Evolutionary conservation across 768 basidiomycete species (phyloP).

Genomic region (Auricularia sp.): DNA sequence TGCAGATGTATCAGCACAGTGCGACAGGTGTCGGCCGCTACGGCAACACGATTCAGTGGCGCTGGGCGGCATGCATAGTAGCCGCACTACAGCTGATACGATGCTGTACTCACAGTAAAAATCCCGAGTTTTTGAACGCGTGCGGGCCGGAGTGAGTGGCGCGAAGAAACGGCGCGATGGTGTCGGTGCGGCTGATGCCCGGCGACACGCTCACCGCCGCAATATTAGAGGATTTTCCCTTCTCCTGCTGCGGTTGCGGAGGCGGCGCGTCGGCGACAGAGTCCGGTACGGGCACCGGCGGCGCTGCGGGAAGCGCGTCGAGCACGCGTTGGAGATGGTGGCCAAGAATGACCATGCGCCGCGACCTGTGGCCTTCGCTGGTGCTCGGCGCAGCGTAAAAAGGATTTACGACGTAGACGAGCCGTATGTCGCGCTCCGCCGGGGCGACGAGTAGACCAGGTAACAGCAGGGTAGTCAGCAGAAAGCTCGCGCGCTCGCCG

Average conservation of each 20-base stretch:
- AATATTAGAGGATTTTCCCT: conserved; percentile 59
- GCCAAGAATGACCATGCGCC: conserved; percentile 3
- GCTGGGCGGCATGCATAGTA: no score
- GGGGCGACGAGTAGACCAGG: conserved; percentile 76
- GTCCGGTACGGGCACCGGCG: conserved; percentile 16
- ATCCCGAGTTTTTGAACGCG: conserved; percentile 32
- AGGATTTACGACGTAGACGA: conserved; percentile 78
- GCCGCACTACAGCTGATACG: conserved; percentile 12
- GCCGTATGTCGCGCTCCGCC: conserved; percentile 82
- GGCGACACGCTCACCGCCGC: conserved; percentile 66
- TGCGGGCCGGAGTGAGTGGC: conserved; percentile 13
- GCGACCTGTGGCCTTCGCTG: conserved; percentile 16
- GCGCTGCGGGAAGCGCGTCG: conserved; percentile 20
- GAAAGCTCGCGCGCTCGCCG: conserved; percentile 59
- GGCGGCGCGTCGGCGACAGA: conserved; percentile 21
- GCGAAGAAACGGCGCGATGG: conserved; percentile 37
- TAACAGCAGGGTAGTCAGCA: conserved; percentile 68
- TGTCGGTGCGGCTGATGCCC: conserved; percentile 65
- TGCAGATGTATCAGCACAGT: no score
- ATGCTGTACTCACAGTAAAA: conserved; percentile 32
- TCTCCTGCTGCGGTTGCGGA: conserved; percentile 25
- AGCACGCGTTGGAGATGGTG: conserved; percentile 7
- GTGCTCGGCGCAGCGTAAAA: conserved; percentile 62
- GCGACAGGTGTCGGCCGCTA: no score
- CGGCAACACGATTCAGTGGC: no score